Evolutionary conservation across 768 basidiomycete species (phyloP), one percentile per base, ranked within the genome.

Genomic region (Xanthoconium stramineum): DNA sequence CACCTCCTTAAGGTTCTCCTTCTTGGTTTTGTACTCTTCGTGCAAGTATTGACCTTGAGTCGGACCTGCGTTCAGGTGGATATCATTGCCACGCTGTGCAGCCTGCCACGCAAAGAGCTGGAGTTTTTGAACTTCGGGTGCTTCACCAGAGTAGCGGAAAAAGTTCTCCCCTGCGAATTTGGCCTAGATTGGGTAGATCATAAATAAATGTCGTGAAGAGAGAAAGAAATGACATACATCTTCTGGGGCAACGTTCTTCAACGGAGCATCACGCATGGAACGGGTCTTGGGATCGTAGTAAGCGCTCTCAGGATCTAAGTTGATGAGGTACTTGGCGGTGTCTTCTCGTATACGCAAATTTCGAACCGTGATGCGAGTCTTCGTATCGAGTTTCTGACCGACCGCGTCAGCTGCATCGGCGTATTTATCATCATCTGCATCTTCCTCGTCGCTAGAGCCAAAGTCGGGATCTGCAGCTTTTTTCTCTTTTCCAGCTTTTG

Each of bases 211-310:
- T 35, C 20, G 6, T 35, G 30, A 57, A 37, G 53, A 39, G 35
- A 55, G 30, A 3, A 24, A 24, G 48, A 48, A 13, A 24, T 6
- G 37, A 75, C 89, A 49, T 68, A 95, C 94, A 66, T 98, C 96
- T 72, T 96, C 94, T n/a, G 91, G 75, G 7, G 85, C 78, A 28
- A 91, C 76, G 62, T 84, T 82, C 69, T 83, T 84, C 14, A 86
- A 57, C 0, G 96, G 97, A 40, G 96, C 95, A 66, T 99, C 97
- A 74, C 97, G 89, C 97, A 99, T 99, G 8, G 96, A 98, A 67
- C 97, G 88, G 13, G 97, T 98, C 77, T 99, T 99, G 46, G 97
- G 97, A 68, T 99, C 97, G 69, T 99, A 99, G 76, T 98, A 98
- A 10, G 97, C 97, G 65, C 91, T 94, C 0, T 92, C 88, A 1